Conservation (phyloP, 257 asterid genomes). For the Euphrasia confusa region DNA sequence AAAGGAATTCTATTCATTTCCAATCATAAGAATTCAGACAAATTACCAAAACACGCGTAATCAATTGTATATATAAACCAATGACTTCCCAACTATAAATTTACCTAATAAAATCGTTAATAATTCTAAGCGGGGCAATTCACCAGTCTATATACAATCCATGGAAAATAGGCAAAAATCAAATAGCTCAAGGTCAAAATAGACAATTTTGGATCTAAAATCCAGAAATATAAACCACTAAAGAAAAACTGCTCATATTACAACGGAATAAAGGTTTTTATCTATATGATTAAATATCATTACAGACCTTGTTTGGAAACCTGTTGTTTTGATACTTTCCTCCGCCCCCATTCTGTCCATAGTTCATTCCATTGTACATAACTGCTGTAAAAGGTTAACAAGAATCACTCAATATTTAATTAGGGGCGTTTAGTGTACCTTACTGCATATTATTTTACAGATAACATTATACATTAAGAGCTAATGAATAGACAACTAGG, state of each 20-base stretch:
- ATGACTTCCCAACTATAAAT: no score
- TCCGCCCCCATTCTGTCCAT: slow-evolving; percentile 50
- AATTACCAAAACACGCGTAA: no score
- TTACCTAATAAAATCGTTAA: no score
- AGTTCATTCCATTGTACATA: slow-evolving; percentile 47
- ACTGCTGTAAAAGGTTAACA: slow-evolving; percentile 31
- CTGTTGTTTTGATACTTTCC: slow-evolving; percentile 50
- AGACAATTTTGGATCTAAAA: background rate
- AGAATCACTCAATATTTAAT: slow-evolving; percentile 4
- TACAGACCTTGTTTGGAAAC: slow-evolving; percentile 41
- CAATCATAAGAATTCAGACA: no score
- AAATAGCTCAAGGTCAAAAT: slow-evolving; percentile 1
- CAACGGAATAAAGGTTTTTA: background rate
- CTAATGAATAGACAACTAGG: slow-evolving; percentile 13
- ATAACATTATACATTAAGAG: slow-evolving; percentile 10
- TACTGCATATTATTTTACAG: background rate
- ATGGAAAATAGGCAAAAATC: slow-evolving; percentile 15
- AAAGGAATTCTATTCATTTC: no score
- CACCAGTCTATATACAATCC: background rate
- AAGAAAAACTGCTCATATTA: slow-evolving; percentile 2
- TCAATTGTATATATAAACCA: no score
- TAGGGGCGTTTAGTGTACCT: background rate
- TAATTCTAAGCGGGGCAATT: background rate
- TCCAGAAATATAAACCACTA: slow-evolving; percentile 14
- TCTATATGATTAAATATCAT: slow-evolving; percentile 15